Conservation (phyloP, 2,329 filamentous ascomycete genomes). For the Onygenales sp. region DNA sequence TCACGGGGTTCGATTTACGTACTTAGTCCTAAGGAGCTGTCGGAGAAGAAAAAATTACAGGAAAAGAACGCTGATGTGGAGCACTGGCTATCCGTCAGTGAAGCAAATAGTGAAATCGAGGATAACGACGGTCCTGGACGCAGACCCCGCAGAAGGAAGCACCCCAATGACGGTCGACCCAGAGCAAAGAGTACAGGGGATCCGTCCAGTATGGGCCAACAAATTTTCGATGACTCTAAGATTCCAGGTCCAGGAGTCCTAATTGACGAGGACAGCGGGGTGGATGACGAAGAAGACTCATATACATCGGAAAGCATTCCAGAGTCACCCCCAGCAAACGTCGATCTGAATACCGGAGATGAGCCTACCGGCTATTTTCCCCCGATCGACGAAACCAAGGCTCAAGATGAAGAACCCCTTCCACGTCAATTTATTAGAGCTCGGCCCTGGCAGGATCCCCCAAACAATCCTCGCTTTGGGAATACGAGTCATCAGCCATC, state of each 20-base stretch:
- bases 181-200: conserved; percentile 39
- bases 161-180: conserved; percentile 22
- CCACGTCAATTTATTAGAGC: conserved; percentile 29
- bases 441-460: conserved; percentile 42
- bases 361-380: conserved; percentile 16
- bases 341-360: conserved; percentile 17
- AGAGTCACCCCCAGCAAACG: conserved; percentile 16
- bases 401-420: conserved; percentile 23
- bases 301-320: conserved; percentile 19
- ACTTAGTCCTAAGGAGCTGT: conserved; percentile 42
- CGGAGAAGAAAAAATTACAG: conserved; percentile 35
- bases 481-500: conserved; percentile 36
- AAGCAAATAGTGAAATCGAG: conserved; percentile 33
- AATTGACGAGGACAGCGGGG: conserved; percentile 32
- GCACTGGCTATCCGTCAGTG: conserved; percentile 45
- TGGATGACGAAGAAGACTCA: conserved; percentile 23
- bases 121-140: conserved; percentile 14
- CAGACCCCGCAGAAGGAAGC: conserved; percentile 14
- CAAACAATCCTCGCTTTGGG: conserved; percentile 19
- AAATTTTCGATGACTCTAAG: conserved; percentile 25
- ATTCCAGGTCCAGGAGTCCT: conserved; percentile 45
- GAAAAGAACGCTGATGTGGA: conserved; percentile 46
- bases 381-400: conserved; percentile 13
- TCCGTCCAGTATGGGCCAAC: conserved; percentile 11
- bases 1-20: conserved; percentile 36